These are phyloP conservation scores for Globisporangium cystogenes DNA, from an alignment of 352 stramenopile species.

Conservation along the genomic window DNA sequence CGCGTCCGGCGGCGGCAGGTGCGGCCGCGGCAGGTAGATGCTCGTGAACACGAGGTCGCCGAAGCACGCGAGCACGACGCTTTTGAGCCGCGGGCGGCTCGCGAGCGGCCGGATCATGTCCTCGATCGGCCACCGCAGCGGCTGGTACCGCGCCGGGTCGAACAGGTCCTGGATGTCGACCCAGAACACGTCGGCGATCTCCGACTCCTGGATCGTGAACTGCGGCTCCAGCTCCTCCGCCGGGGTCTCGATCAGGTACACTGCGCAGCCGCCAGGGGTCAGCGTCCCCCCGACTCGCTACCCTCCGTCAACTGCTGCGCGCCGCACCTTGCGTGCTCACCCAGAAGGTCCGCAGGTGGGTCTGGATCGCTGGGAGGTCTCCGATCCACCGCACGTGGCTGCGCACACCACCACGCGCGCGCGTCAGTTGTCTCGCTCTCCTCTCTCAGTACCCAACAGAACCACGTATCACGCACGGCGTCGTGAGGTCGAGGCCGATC, in stretches of 20 bases:
- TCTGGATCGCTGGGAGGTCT: slow-evolving; percentile 45
- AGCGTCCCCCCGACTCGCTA: too few relatives aligned
- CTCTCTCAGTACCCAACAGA: too few relatives aligned
- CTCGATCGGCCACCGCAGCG: slow-evolving; percentile 51
- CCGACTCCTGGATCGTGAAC: slow-evolving; percentile 46
- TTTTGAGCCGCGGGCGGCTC: slow-evolving; percentile 25
- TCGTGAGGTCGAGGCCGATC: slow-evolving; percentile 66
- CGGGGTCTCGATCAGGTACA: slow-evolving; percentile 65
- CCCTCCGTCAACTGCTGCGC: slow-evolving; percentile 55
- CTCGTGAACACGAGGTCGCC: slow-evolving; percentile 59
- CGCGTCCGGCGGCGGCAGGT: slow-evolving; percentile 26
- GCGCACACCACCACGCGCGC: too few relatives aligned
- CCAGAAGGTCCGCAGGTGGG: slow-evolving; percentile 52
- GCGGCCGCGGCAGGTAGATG: slow-evolving; percentile 73
- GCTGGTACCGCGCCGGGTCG: slow-evolving; percentile 45
- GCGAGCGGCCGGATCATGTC: slow-evolving; percentile 42
- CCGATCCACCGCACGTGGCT: slow-evolving; percentile 71
- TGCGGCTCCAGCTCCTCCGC: slow-evolving; percentile 41
- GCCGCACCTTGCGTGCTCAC: slow-evolving; percentile 61
- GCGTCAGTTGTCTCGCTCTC: too few relatives aligned
- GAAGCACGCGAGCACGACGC: slow-evolving; percentile 26
- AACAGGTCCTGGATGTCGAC: slow-evolving; percentile 77
- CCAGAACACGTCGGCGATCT: slow-evolving; percentile 81
- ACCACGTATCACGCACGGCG: slow-evolving; percentile 37
- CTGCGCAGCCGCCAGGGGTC: slow-evolving; percentile 14